Evolutionary conservation across 768 basidiomycete species (phyloP), one percentile per base, ranked within the genome.

Genomic region (Collybiopsis confluens): DNA sequence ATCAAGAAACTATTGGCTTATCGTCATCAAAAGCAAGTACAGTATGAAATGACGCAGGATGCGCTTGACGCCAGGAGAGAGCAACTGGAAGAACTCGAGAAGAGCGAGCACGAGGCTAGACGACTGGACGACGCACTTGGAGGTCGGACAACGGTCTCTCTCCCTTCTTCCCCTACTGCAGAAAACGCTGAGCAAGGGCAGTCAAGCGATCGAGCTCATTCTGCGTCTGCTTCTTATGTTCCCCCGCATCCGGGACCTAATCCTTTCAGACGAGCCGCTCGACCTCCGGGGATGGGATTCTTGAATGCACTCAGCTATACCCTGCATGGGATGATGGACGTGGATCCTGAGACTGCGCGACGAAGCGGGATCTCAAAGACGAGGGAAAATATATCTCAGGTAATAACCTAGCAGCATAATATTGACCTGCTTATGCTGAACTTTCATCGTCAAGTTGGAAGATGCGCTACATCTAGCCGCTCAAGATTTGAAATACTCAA

Each of bases 291-390:
- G 6, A 90, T 90, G 79, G 94, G 92, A 18, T 71, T 99, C 21
- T 63, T 99, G 33, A 92, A 85, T 60, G 97, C 97, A 15, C 73
- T 99, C 40, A 93, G 88, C 64, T 95, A 97, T 70, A 95, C 94
- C 21, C 68, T 99, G 52, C 93, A 95, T 60, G 95, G 96, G 4
- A 95, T 98, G 86, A 98, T 99, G 87, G 97, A 99, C 61, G 90
- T 90, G 16, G 97, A 99, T 70, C 97, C 97, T 2, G 97, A 98
- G 73, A 91, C 90, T 16, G 95, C 96, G 4, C 76, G 97, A 56
- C 78, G 97, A 58, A 98, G 89, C 63, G 83, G 86, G 49, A 98
- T 99, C 58, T 88, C 88, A 57, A 98, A 97, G 74, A 94, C 93
- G 4, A 81, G 91, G 60, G 96, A 98, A 71, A 83, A 82, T 18